A percentile compares a stretch with the other conserved stretches of the same genome.
Evolutionary conservation across 139 green algal species (phyloP).

Genomic region (Closterium sp.): DNA sequence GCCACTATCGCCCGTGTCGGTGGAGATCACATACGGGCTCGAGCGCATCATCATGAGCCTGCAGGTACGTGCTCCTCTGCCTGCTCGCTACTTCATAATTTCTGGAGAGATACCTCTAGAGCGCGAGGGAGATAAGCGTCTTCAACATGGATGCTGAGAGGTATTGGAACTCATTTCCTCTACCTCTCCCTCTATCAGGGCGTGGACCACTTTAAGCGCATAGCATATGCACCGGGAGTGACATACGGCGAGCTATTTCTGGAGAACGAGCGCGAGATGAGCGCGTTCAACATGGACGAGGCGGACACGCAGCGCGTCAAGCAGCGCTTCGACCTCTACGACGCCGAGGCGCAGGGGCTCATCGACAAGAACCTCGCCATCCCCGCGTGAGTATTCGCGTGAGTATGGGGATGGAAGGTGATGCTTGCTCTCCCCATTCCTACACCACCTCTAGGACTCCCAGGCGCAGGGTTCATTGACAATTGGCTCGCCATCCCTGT

Average conservation of each 20-base stretch:
- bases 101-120: background rate
- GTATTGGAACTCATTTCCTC: background rate
- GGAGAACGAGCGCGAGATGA: constrained; percentile 82
- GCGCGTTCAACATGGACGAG: constrained; percentile 54
- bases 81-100: constrained; percentile 71
- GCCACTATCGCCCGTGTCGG: constrained; percentile 7
- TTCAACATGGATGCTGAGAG: background rate
- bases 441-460: too few relatives aligned
- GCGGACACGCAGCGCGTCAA: constrained; percentile 75
- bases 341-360: constrained; percentile 76
- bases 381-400: constrained; percentile 64
- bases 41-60: constrained; percentile 66
- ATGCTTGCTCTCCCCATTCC: too few relatives aligned
- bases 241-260: constrained; percentile 98
- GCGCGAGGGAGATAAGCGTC: background rate
- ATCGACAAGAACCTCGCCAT: constrained; percentile 86
- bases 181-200: constrained; percentile 56
- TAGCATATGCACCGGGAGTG: constrained; percentile 70
- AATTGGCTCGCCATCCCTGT: too few relatives aligned
- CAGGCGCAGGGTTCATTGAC: too few relatives aligned
- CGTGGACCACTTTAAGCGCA: constrained; percentile 98
- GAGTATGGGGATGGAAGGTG: too few relatives aligned
- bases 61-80: constrained; percentile 65
- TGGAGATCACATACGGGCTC: background rate
- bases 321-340: constrained; percentile 76